Conservation (phyloP, 1,139 yeast species). For the Candida sp. region DNA sequence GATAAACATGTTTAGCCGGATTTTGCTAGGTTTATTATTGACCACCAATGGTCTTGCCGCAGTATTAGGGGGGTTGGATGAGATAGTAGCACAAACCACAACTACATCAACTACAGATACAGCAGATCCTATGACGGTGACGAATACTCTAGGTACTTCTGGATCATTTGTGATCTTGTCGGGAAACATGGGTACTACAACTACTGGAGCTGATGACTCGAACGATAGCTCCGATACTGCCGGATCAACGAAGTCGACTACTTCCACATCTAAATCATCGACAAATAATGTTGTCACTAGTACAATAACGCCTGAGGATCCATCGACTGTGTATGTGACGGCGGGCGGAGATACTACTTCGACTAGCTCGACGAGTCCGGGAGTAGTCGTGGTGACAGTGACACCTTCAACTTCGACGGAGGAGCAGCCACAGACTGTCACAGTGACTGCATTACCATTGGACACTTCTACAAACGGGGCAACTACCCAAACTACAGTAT, state of each 20-base stretch:
- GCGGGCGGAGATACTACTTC: background rate
- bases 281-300: background rate
- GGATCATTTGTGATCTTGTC: background rate
- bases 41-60: background rate
- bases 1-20: background rate
- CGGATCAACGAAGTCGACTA: background rate
- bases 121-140: background rate
- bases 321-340: background rate
- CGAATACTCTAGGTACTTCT: background rate
- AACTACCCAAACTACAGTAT: background rate
- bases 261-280: background rate
- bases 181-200: background rate
- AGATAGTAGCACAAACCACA: background rate
- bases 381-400: background rate
- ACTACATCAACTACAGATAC: background rate
- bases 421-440: background rate
- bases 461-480: background rate
- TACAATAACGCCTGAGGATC: background rate
- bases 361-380: background rate
- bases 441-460: background rate
- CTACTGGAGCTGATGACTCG: background rate
- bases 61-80: background rate
- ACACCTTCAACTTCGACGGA: background rate
- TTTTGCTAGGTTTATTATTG: background rate
- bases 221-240: background rate